Percentiles rank a stretch among this genome's conserved stretches.
Conservation (phyloP, 2,329 filamentous ascomycete genomes). For the Talaromyces sp. region DNA sequence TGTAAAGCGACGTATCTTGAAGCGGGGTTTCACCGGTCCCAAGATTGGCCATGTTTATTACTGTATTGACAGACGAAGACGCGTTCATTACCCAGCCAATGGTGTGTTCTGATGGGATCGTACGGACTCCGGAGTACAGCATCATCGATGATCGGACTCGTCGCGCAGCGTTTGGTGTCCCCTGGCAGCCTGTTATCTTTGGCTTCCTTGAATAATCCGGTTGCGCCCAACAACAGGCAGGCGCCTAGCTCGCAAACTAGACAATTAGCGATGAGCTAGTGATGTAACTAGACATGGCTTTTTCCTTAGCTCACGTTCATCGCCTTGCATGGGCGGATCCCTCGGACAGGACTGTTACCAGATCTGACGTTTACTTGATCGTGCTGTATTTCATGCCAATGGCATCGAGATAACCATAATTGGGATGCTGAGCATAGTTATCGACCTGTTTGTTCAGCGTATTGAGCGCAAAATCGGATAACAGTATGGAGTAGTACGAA, state of each 20-base stretch:
- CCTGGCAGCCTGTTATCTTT: not conserved
- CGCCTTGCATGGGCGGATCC: not conserved
- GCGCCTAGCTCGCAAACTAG: not conserved
- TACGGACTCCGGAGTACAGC: too few relatives aligned
- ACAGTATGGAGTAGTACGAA: too few relatives aligned
- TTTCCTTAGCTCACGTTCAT: not conserved
- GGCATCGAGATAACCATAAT: not conserved
- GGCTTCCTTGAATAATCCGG: not conserved
- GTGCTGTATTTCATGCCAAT: not conserved
- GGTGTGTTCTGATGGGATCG: not conserved
- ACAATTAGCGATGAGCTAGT: not conserved
- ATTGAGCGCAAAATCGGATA: not conserved
- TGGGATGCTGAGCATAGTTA: not conserved
- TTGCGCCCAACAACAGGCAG: not conserved
- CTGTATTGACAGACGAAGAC: not conserved
- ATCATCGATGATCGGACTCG: not conserved
- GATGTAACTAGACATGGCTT: not conserved
- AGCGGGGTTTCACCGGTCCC: not conserved
- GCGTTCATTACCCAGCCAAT: not conserved
- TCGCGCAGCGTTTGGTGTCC: not conserved
- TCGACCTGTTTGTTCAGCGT: too few relatives aligned
- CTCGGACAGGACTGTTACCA: not conserved
- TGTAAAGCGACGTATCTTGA: not conserved
- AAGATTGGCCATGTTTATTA: not conserved
- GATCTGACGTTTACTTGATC: not conserved